Evolutionary conservation across 2,329 filamentous ascomycete genomes (phyloP).

Genomic region (Fusarium sp.): DNA sequence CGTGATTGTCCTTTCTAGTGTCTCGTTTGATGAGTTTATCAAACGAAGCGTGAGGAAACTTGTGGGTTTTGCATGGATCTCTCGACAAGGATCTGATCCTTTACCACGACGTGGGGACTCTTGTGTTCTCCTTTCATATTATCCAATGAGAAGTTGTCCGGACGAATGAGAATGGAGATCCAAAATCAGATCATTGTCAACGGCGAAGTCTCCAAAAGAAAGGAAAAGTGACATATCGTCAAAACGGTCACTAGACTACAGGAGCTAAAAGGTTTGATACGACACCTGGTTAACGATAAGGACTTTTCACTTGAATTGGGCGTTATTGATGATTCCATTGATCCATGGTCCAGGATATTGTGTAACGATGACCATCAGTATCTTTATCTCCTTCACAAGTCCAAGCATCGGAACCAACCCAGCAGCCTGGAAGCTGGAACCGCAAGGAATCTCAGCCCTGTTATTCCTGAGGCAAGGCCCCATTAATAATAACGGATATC

Average conservation of each 20-base stretch:
- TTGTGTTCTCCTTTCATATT: not conserved
- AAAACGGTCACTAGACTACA: not conserved
- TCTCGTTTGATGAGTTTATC: not conserved
- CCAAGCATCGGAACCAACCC: not conserved
- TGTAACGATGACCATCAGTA: not conserved
- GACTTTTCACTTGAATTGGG: not conserved
- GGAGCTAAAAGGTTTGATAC: not conserved
- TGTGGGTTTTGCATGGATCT: not conserved
- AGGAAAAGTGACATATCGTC: constrained; percentile 1
- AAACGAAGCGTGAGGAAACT: not conserved
- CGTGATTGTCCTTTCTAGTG: not conserved
- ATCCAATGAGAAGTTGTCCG: not conserved
- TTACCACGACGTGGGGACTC: not conserved
- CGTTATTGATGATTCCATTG: too few relatives aligned
- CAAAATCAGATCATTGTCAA: not conserved
- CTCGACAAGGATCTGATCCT: constrained; percentile 16
- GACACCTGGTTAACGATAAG: not conserved
- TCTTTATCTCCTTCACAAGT: not conserved
- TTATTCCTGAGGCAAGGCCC: not conserved
- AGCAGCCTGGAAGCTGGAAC: not conserved
- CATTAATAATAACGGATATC: not conserved
- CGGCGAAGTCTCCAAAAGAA: not conserved
- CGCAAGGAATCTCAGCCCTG: not conserved
- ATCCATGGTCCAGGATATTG: not conserved
- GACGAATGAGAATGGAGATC: not conserved